Evolutionary conservation across 306 rosid species (phyloP).

Genomic region (Trichosanthes truncata): DNA sequence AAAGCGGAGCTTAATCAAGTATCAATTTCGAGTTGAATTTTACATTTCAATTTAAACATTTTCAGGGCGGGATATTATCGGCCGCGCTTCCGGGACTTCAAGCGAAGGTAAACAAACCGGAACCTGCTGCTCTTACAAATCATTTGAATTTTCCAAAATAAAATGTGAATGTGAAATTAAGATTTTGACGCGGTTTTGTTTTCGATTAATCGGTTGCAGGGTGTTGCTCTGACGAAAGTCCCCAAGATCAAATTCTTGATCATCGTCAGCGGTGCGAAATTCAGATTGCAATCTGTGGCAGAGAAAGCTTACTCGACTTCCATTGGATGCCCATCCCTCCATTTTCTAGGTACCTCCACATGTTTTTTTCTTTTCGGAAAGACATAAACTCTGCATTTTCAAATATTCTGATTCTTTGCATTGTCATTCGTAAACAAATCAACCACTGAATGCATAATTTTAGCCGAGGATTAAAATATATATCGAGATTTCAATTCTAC

Average conservation of each 20-base stretch:
- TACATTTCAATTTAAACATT: not conserved
- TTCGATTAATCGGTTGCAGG: slow-evolving; percentile 25
- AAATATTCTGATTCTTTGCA: not conserved
- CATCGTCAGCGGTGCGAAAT: slow-evolving; percentile 76
- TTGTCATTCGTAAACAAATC: not conserved
- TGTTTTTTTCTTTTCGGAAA: not conserved
- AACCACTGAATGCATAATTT: not conserved
- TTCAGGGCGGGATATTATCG: slow-evolving; percentile 76
- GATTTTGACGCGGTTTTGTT: not conserved
- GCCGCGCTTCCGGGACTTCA: slow-evolving; percentile 75
- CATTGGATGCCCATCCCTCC: slow-evolving; percentile 57
- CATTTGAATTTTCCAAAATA: not conserved
- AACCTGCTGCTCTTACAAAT: not conserved
- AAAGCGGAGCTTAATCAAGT: not conserved
- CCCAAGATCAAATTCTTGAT: slow-evolving; percentile 58
- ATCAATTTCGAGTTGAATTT: not conserved
- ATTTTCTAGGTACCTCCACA: slow-evolving; percentile 56
- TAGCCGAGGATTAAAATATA: not conserved
- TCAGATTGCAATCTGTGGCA: slow-evolving; percentile 24
- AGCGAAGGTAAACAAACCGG: slow-evolving; percentile 34
- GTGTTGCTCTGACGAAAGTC: slow-evolving; percentile 56
- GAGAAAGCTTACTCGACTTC: slow-evolving; percentile 54
- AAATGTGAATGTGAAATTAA: not conserved
- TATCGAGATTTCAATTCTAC: no score
- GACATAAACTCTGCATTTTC: not conserved